phyloP scores from a whole-genome alignment of 768 basidiomycete genomes.

The Russula earlei region DNA sequence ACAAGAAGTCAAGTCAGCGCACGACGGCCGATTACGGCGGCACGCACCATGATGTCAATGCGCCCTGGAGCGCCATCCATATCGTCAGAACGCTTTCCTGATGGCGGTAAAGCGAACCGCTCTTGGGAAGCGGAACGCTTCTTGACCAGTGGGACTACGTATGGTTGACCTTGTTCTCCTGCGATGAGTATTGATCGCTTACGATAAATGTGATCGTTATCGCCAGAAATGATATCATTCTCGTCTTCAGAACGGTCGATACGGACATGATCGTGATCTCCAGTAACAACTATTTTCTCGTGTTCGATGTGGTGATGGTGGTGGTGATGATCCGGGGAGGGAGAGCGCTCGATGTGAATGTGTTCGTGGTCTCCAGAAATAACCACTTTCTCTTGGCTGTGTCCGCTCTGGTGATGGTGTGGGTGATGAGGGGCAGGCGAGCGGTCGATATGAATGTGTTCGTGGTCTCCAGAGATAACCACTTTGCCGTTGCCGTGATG shows the following conservation, averaged over 20 bases:
- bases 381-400: constrained; percentile 3
- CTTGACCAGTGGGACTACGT: constrained; percentile 17
- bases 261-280: constrained; percentile 15
- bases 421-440: neutral
- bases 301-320: constrained; percentile 2
- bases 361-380: constrained; percentile 15
- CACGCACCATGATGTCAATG: constrained; percentile 42
- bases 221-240: constrained; percentile 19
- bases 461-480: constrained; percentile 9
- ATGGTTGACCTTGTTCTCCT: constrained; percentile 17
- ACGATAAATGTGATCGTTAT: constrained; percentile 21
- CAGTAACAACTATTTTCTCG: constrained; percentile 8
- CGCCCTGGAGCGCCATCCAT: constrained; percentile 30
- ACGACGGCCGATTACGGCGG: constrained; percentile 3
- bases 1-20: neutral
- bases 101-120: neutral
- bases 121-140: constrained; percentile 15
- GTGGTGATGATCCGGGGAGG: constrained; percentile 3
- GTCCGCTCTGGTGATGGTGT: too few species aligned
- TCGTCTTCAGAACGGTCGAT: constrained; percentile 17
- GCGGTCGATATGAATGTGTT: constrained; percentile 10
- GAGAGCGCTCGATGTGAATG: constrained; percentile 5
- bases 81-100: constrained; percentile 9
- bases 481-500: constrained; percentile 8
- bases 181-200: constrained; percentile 18